A percentile compares a stretch with the other conserved stretches of the same genome.
Evolutionary conservation across 371 early-diverging fungal species (phyloP).

Genomic region (Dentiscutata heterogama): DNA sequence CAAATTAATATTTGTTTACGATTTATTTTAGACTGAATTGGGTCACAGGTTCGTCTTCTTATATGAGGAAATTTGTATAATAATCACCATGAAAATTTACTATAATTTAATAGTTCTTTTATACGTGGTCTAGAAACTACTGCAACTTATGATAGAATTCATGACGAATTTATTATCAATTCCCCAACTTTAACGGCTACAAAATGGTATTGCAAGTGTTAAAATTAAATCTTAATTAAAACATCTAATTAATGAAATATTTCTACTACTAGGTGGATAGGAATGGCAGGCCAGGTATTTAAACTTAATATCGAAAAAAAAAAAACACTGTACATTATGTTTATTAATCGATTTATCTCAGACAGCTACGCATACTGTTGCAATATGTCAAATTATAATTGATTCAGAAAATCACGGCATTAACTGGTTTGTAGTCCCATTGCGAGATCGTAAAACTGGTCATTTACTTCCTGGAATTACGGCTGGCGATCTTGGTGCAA

Average conservation of each 20-base stretch:
- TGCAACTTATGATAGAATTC: constrained; percentile 75
- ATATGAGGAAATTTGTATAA: neutral
- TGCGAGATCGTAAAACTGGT: constrained; percentile 72
- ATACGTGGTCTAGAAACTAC: constrained; percentile 85
- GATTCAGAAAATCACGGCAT: constrained; percentile 82
- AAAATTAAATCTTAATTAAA: constrained; percentile 58
- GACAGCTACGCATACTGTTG: constrained; percentile 85
- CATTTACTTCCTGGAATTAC: constrained; percentile 68
- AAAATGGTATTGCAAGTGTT: constrained; percentile 80
- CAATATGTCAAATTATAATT: constrained; percentile 84
- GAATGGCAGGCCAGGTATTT: constrained; percentile 72
- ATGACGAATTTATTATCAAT: constrained; percentile 82
- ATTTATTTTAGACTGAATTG: constrained; percentile 37
- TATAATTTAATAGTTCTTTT: constrained; percentile 61
- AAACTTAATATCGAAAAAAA: too few species aligned
- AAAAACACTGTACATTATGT: too few species aligned
- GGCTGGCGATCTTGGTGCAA: constrained; percentile 79
- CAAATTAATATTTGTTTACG: neutral
- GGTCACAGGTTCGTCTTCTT: constrained; percentile 26
- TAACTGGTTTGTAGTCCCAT: constrained; percentile 81
- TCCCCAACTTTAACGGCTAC: constrained; percentile 71
- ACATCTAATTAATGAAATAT: neutral
- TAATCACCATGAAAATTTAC: neutral
- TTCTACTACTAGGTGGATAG: constrained; percentile 92
- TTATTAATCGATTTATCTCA: constrained; percentile 50